phyloP scores from a whole-genome alignment of 768 basidiomycete species.

The Filobasidium floriforme region DNA sequence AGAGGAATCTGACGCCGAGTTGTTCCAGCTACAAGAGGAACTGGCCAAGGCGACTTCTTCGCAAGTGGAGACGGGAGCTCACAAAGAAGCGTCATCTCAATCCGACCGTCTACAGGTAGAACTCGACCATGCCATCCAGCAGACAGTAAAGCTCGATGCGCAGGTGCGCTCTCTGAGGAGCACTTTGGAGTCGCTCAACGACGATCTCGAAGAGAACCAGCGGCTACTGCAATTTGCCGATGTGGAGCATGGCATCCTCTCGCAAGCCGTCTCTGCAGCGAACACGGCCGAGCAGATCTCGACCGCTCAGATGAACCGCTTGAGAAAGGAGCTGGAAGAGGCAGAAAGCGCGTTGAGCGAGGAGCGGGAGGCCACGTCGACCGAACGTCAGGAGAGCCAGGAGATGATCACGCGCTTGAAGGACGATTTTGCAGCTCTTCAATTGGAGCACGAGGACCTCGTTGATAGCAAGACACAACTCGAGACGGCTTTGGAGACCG shows the following conservation, averaged over 20 bases:
- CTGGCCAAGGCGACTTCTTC: neutral
- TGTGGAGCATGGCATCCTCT: constrained; percentile 14
- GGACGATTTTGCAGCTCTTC: neutral
- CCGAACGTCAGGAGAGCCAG: neutral
- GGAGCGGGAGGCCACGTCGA: neutral
- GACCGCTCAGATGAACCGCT: neutral
- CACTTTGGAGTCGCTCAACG: neutral
- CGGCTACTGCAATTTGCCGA: constrained; percentile 20
- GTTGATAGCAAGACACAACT: neutral
- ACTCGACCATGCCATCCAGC: neutral
- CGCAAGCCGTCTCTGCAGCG: neutral
- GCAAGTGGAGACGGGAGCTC: neutral
- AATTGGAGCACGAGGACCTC: constrained; percentile 6
- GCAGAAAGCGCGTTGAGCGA: neutral
- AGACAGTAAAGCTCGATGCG: neutral
- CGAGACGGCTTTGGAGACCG: neutral
- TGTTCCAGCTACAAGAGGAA: neutral
- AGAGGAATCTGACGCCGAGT: constrained; percentile 4
- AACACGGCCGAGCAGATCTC: neutral
- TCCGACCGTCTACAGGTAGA: neutral
- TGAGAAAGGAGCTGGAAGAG: neutral
- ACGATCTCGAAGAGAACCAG: constrained; percentile 10
- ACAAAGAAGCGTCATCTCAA: neutral
- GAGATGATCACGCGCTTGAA: neutral
- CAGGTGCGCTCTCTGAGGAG: neutral